phyloP scores from a whole-genome alignment of 768 basidiomycete species.

The Boletus speciosus region DNA sequence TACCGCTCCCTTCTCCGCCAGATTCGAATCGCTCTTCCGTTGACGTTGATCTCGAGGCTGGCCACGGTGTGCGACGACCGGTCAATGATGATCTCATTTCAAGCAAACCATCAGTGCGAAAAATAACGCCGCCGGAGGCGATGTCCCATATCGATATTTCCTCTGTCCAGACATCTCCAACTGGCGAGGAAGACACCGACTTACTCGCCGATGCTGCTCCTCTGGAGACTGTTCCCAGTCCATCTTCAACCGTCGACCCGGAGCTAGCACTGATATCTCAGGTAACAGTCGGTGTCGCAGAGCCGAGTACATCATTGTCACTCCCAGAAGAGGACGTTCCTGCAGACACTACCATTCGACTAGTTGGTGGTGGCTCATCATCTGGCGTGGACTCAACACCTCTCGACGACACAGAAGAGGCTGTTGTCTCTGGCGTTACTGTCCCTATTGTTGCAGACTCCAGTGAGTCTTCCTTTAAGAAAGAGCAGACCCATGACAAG shows the following conservation, averaged over 20 bases:
- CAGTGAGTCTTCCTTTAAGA: slow-evolving; percentile 20
- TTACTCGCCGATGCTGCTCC: slow-evolving; percentile 47
- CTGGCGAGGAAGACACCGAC: slow-evolving; percentile 40
- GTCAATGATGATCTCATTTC: slow-evolving; percentile 12
- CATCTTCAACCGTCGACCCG: slow-evolving; percentile 22
- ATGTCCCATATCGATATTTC: slow-evolving; percentile 14
- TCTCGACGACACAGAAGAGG: slow-evolving; percentile 31
- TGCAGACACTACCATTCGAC: slow-evolving; percentile 48
- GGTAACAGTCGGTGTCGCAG: slow-evolving; percentile 4
- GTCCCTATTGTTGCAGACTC: slow-evolving; percentile 37
- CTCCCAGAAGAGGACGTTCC: slow-evolving; percentile 16
- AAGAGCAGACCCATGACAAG: slow-evolving; percentile 46
- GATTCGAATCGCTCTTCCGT: slow-evolving; percentile 41
- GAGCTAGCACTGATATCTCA: slow-evolving; percentile 5
- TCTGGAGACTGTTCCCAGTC: slow-evolving; percentile 30
- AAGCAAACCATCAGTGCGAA: slow-evolving; percentile 10
- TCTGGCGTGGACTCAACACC: slow-evolving; percentile 27
- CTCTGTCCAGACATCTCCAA: slow-evolving; percentile 20
- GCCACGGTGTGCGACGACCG: slow-evolving; percentile 40
- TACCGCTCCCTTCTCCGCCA: slow-evolving; percentile 41
- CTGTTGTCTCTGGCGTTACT: slow-evolving; percentile 35
- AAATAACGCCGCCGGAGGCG: slow-evolving; percentile 6
- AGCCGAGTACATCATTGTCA: slow-evolving; percentile 4
- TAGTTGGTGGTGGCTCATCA: slow-evolving; percentile 56
- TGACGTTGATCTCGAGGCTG: slow-evolving; percentile 36